A percentile compares a stretch with the other conserved stretches of the same genome.
These are phyloP conservation scores for Talaromyces pinophilus DNA, from an alignment of 2,329 filamentous ascomycete species.

Conservation along the genomic window DNA sequence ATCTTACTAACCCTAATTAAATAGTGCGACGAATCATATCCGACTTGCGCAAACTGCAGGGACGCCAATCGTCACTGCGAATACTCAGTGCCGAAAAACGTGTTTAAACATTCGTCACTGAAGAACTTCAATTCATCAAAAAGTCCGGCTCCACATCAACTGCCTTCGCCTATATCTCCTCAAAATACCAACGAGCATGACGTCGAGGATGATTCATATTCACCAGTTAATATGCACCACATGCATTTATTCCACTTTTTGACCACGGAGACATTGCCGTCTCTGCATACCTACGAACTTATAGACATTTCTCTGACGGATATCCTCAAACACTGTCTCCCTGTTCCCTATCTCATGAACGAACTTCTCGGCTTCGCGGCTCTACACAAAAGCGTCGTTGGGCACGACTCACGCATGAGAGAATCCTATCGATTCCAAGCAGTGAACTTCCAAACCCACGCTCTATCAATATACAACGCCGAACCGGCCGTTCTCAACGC, in stretches of 20 bases:
- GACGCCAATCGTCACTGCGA: background rate
- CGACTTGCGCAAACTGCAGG: conserved; percentile 8
- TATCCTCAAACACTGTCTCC: conserved; percentile 3
- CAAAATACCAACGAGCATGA: background rate
- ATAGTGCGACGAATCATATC: conserved; percentile 17
- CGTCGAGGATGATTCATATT: background rate
- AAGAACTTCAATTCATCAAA: background rate
- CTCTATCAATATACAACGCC: conserved; percentile 8
- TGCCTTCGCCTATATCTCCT: background rate
- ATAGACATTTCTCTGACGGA: background rate
- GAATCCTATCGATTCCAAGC: conserved; percentile 5
- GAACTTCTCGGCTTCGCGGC: conserved; percentile 13
- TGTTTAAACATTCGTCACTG: background rate
- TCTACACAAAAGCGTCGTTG: conserved; percentile 3
- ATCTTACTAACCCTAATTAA: background rate
- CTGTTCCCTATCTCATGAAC: conserved; percentile 17
- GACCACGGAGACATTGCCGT: background rate
- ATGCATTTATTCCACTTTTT: background rate
- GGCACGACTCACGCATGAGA: background rate
- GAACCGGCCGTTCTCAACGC: background rate
- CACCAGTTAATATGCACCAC: conserved; percentile 9
- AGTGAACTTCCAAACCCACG: conserved; percentile 7
- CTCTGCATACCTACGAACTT: background rate
- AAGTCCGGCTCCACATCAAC: background rate
- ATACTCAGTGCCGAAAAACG: background rate